These are phyloP conservation scores for Paramecium octaurelia DNA, from an alignment of 73 alveolate genomes.

Conservation along the genomic window DNA sequence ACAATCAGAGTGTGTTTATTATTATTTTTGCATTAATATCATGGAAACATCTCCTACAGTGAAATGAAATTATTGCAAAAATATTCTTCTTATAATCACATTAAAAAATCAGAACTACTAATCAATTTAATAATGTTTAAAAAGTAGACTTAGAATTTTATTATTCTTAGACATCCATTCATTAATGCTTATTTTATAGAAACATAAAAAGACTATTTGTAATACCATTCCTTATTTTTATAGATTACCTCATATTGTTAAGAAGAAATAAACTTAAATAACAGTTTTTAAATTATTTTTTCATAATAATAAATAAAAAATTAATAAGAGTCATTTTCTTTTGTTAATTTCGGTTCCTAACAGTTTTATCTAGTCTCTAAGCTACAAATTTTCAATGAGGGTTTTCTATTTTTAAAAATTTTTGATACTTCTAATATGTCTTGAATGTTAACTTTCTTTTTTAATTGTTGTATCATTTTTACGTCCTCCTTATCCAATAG, in stretches of 20 bases:
- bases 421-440: slow-evolving; percentile 22
- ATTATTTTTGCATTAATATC: too few species aligned
- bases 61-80: too few species aligned
- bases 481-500: slow-evolving; percentile 11
- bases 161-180: too few species aligned
- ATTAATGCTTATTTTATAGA: background rate
- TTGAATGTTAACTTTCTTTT: background rate
- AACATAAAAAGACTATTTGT: background rate
- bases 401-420: background rate
- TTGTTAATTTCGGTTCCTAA: slow-evolving; percentile 42
- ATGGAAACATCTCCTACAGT: too few species aligned
- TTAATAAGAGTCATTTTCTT: slow-evolving; percentile 10
- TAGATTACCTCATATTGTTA: background rate
- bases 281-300: background rate
- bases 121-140: background rate
- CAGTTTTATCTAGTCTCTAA: background rate
- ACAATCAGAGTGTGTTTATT: too few species aligned
- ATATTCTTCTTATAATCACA: too few species aligned
- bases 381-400: background rate
- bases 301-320: background rate
- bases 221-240: background rate
- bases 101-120: background rate
- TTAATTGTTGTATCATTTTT: background rate
- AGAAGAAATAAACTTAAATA: background rate
- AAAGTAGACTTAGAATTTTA: too few species aligned